Evolutionary conservation across 1,284 basidiomycete species (phyloP).

Genomic region (Ustilago crameri): DNA sequence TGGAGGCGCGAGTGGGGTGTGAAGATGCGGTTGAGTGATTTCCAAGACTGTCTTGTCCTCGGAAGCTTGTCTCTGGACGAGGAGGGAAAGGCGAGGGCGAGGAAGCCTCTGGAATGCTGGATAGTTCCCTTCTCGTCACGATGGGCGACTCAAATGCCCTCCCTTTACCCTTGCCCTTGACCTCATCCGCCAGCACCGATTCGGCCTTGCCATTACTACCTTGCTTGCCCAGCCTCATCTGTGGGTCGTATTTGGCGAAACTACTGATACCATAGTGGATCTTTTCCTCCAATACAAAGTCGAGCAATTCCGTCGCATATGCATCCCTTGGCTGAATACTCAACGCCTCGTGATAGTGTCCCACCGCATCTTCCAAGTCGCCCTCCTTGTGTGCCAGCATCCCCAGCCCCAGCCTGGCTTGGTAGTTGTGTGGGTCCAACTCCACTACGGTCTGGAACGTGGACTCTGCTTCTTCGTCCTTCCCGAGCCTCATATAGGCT

Average conservation of each 20-base stretch:
- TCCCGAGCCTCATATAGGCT: slow-evolving; percentile 27
- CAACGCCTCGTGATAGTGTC: slow-evolving; percentile 58
- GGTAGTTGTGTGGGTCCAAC: slow-evolving; percentile 54
- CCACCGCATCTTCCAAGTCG: slow-evolving; percentile 55
- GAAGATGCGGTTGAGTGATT: slow-evolving; percentile 8
- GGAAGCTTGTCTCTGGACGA: not conserved
- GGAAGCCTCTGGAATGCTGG: slow-evolving; percentile 1
- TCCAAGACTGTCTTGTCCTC: slow-evolving; percentile 1
- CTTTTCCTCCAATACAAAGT: slow-evolving; percentile 52
- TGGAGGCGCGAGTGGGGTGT: slow-evolving; percentile 3
- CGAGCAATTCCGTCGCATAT: slow-evolving; percentile 51
- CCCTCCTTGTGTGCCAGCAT: slow-evolving; percentile 58
- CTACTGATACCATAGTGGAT: slow-evolving; percentile 29
- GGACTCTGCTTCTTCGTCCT: slow-evolving; percentile 38
- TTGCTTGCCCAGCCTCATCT: slow-evolving; percentile 1
- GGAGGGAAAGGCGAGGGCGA: slow-evolving; percentile 9
- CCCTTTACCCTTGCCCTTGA: slow-evolving; percentile 12
- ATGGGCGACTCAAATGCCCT: slow-evolving; percentile 3
- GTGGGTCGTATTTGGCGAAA: slow-evolving; percentile 27
- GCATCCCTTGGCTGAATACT: slow-evolving; percentile 51
- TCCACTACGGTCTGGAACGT: slow-evolving; percentile 53
- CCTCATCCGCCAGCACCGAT: not conserved
- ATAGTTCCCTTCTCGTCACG: not conserved
- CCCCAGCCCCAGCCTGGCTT: slow-evolving; percentile 57
- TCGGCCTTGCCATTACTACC: not conserved